Evolutionary conservation across 352 stramenopile genomes (phyloP).

Genomic region (Pythium dissimile): DNA sequence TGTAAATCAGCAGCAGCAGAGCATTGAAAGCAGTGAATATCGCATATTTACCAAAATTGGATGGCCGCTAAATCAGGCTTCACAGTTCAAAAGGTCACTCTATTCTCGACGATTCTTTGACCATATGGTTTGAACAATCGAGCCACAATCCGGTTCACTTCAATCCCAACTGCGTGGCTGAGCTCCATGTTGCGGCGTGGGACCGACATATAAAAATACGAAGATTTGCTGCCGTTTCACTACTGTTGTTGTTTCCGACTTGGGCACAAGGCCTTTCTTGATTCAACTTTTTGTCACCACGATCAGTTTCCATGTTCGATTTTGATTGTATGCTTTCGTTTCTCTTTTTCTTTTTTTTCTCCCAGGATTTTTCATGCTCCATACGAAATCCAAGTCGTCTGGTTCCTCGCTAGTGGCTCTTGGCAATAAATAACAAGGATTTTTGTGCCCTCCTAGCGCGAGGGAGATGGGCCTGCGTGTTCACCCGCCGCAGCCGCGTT

Average conservation of each 20-base stretch:
- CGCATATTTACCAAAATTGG: too few species aligned
- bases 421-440: background rate
- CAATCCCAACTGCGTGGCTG: background rate
- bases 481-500: conserved; percentile 7
- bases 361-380: background rate
- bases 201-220: background rate
- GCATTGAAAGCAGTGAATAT: too few species aligned
- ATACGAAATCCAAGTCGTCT: too few species aligned
- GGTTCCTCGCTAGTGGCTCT: background rate
- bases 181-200: background rate
- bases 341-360: background rate
- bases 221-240: background rate
- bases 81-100: background rate
- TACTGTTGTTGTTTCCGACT: background rate
- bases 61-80: background rate
- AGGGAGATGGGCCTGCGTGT: conserved; percentile 8
- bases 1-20: background rate
- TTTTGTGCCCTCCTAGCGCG: background rate
- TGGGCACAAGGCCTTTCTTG: background rate
- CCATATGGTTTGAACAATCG: conserved; percentile 18
- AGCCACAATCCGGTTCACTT: background rate
- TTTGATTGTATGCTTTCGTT: too few species aligned
- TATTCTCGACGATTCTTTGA: background rate
- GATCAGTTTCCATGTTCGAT: too few species aligned
- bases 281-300: too few species aligned